These are phyloP conservation scores for Didymellaceae sp. DNA, from an alignment of 2,329 filamentous ascomycete species.

Conservation along the genomic window DNA sequence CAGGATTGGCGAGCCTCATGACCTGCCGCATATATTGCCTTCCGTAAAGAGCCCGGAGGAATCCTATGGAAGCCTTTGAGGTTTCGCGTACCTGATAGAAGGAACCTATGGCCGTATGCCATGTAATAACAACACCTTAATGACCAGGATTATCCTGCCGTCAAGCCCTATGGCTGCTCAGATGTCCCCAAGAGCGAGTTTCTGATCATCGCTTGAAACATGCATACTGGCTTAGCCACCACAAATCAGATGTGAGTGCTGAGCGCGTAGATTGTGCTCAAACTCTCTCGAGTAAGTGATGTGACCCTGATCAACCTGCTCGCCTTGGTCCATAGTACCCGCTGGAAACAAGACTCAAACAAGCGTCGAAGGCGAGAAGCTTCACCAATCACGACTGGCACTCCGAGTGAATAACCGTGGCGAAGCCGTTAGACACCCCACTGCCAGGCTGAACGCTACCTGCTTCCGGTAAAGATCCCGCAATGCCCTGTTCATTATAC, in stretches of 20 bases:
- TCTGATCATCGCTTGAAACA: not conserved
- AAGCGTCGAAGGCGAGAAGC: conserved; percentile 2
- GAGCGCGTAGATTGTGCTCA: not conserved
- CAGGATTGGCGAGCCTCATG: conserved; percentile 28
- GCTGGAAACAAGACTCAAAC: not conserved
- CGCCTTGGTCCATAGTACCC: conserved; percentile 1
- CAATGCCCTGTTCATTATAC: conserved; percentile 43
- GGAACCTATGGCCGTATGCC: conserved; percentile 12
- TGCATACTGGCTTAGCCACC: not conserved
- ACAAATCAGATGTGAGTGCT: not conserved
- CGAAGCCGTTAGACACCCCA: conserved; percentile 16
- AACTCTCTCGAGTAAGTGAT: not conserved
- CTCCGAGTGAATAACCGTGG: conserved; percentile 28
- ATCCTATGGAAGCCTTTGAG: conserved; percentile 33
- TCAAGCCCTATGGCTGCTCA: not conserved
- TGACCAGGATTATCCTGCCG: conserved; percentile 23
- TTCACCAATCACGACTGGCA: conserved; percentile 24
- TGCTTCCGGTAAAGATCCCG: conserved; percentile 37
- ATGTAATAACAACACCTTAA: conserved; percentile 17
- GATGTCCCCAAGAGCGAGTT: conserved; percentile 17
- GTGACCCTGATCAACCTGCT: not conserved
- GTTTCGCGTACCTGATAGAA: conserved; percentile 17
- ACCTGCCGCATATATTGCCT: conserved; percentile 28
- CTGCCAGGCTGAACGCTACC: conserved; percentile 24
- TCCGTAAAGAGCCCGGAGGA: conserved; percentile 24